A percentile compares a stretch with the other conserved stretches of the same genome.
Evolutionary conservation across 345 rosid genomes (phyloP).

Genomic region (Salix purpurea): DNA sequence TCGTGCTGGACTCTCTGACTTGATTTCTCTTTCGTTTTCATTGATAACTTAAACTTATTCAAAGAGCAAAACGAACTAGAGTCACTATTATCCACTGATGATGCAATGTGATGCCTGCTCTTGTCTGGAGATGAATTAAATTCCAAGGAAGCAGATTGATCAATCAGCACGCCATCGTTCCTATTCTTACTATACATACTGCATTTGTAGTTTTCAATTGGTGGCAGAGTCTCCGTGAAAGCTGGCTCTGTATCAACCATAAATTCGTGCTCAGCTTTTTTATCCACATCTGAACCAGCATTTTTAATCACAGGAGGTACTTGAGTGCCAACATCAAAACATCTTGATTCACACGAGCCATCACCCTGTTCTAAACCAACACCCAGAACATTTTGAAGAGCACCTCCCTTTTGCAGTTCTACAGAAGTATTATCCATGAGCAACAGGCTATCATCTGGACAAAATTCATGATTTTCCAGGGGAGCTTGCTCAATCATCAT

Average conservation of each 20-base stretch:
- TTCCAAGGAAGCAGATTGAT: slow-evolving; percentile 26
- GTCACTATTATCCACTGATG: slow-evolving; percentile 14
- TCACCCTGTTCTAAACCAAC: slow-evolving; percentile 11
- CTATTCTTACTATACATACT: slow-evolving; percentile 4
- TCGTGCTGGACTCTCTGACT: slow-evolving; percentile 19
- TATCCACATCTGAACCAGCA: slow-evolving; percentile 2
- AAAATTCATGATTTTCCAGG: slow-evolving; percentile 5
- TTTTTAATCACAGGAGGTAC: not conserved
- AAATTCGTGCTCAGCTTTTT: slow-evolving; percentile 4
- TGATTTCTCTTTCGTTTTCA: slow-evolving; percentile 11
- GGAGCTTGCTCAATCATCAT: slow-evolving; percentile 24
- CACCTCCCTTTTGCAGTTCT: slow-evolving; percentile 18
- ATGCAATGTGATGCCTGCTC: slow-evolving; percentile 21
- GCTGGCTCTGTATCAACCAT: slow-evolving; percentile 9
- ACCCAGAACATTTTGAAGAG: slow-evolving; percentile 10
- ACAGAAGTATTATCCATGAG: slow-evolving; percentile 15
- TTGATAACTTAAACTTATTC: slow-evolving; percentile 5
- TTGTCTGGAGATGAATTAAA: slow-evolving; percentile 11
- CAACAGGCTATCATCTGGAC: slow-evolving; percentile 16
- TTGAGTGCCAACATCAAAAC: slow-evolving; percentile 2
- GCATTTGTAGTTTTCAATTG: slow-evolving; percentile 20
- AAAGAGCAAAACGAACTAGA: slow-evolving; percentile 7
- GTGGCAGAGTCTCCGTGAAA: slow-evolving; percentile 2
- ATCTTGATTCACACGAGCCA: slow-evolving; percentile 15
- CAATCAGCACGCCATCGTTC: slow-evolving; percentile 16